Conservation (phyloP, 345 rosid genomes). For the Punica granatum region DNA sequence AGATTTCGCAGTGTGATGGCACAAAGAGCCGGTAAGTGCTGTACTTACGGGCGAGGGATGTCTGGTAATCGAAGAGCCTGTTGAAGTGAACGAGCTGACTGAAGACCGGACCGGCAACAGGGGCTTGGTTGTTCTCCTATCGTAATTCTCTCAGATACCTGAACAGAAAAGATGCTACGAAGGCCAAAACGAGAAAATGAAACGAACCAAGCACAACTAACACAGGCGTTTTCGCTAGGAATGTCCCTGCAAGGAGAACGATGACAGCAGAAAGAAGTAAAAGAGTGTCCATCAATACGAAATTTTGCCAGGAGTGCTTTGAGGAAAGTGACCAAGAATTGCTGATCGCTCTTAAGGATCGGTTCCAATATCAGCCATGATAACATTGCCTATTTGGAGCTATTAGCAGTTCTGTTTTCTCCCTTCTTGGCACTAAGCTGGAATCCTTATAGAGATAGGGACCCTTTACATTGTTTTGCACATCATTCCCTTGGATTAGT, state of each 20-base stretch:
- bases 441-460: too few relatives aligned
- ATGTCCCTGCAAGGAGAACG: conserved; percentile 13
- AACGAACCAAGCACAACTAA: conserved; percentile 13
- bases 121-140: conserved; percentile 23
- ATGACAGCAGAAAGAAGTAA: conserved; percentile 14
- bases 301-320: background rate
- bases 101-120: conserved; percentile 30
- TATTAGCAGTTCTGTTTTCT: too few relatives aligned
- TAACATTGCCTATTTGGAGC: background rate
- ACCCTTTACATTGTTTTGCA: background rate
- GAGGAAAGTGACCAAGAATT: background rate
- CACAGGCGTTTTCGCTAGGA: conserved; percentile 9
- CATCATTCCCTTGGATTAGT: background rate
- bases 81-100: conserved; percentile 22
- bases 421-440: too few relatives aligned
- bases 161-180: conserved; percentile 5
- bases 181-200: conserved; percentile 4
- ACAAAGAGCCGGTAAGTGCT: conserved; percentile 19
- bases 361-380: background rate
- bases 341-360: background rate
- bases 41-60: conserved; percentile 22
- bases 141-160: conserved; percentile 19
- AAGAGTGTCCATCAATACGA: conserved; percentile 13
- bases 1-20: conserved; percentile 26
- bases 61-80: conserved; percentile 26